A percentile compares a stretch with the other conserved stretches of the same genome.
phyloP scores from a whole-genome alignment of 129 eudicot genomes.

The Flaveria bidentis region DNA sequence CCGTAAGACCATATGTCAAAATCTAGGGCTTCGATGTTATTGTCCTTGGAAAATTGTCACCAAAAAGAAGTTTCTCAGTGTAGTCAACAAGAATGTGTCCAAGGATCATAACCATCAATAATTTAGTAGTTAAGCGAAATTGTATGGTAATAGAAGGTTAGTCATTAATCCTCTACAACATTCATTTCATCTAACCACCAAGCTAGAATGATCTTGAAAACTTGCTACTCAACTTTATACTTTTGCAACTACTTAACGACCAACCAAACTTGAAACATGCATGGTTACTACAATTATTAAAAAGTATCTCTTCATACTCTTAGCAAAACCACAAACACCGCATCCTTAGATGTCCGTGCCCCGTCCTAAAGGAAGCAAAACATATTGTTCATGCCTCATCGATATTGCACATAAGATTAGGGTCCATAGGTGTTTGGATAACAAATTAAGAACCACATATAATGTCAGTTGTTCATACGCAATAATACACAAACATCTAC shows the following conservation, averaged over 20 bases:
- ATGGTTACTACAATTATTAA: neutral
- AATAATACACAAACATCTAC: neutral
- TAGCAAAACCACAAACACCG: conserved; percentile 13
- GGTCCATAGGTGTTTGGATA: neutral
- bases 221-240: neutral
- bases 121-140: neutral
- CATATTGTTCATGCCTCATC: neutral
- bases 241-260: neutral
- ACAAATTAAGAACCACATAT: neutral
- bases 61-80: neutral
- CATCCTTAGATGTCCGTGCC: neutral
- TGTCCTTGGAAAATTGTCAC: neutral
- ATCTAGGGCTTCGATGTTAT: conserved; percentile 4
- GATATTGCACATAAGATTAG: conserved; percentile 3
- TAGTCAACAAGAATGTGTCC: neutral
- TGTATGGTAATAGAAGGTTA: neutral
- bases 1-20: neutral
- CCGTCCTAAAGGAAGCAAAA: neutral
- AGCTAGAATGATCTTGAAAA: neutral
- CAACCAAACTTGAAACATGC: neutral
- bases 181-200: neutral
- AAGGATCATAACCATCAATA: neutral
- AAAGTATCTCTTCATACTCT: neutral
- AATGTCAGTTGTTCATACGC: neutral
- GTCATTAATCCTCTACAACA: neutral